A percentile compares a stretch with the other conserved stretches of the same genome.
Conservation (phyloP, 2,329 filamentous ascomycete species). For the Aspergillus spinulosporus region DNA sequence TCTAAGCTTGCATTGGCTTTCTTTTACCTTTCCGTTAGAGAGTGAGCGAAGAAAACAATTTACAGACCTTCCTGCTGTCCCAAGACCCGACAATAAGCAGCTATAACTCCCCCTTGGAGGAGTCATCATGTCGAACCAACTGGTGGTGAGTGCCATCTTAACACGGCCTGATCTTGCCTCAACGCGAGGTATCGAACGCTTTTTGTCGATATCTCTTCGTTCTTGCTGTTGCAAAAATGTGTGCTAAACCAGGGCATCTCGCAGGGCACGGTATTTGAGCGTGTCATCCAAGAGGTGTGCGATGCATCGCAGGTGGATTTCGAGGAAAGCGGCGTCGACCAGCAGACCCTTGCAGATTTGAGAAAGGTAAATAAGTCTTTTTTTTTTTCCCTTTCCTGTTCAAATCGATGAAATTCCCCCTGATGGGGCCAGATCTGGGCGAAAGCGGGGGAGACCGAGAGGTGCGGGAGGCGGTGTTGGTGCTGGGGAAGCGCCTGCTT, state of each 20-base stretch:
- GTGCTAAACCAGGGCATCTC: conserved; percentile 30
- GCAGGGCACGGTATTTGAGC: conserved; percentile 77
- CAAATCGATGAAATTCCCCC: conserved; percentile 11
- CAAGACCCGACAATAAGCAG: conserved; percentile 12
- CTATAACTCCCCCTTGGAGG: conserved; percentile 20
- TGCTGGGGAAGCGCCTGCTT: conserved; percentile 39
- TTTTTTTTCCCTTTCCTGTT: conserved; percentile 2
- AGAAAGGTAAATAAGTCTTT: conserved; percentile 69
- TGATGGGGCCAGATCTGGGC: conserved; percentile 20
- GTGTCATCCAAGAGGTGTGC: conserved; percentile 91
- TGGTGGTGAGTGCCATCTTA: conserved; percentile 47
- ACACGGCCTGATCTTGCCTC: conserved; percentile 20
- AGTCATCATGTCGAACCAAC: conserved; percentile 47
- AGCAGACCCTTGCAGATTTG: conserved; percentile 81
- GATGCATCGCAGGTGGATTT: conserved; percentile 91
- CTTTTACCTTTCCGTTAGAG: conserved; percentile 14
- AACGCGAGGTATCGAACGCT: conserved; percentile 10
- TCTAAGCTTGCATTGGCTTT: conserved; percentile 6
- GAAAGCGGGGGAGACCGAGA: conserved; percentile 34
- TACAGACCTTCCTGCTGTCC: conserved; percentile 6
- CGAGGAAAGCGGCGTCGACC: conserved; percentile 91
- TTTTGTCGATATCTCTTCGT: conserved; percentile 9
- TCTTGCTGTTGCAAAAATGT: conserved; percentile 18
- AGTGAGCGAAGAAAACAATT: conserved; percentile 13
- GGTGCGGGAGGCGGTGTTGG: conserved; percentile 39